Evolutionary conservation across 441 rosid genomes (phyloP), one percentile per base, ranked within the genome.

Genomic region (Jatropha multifida): DNA sequence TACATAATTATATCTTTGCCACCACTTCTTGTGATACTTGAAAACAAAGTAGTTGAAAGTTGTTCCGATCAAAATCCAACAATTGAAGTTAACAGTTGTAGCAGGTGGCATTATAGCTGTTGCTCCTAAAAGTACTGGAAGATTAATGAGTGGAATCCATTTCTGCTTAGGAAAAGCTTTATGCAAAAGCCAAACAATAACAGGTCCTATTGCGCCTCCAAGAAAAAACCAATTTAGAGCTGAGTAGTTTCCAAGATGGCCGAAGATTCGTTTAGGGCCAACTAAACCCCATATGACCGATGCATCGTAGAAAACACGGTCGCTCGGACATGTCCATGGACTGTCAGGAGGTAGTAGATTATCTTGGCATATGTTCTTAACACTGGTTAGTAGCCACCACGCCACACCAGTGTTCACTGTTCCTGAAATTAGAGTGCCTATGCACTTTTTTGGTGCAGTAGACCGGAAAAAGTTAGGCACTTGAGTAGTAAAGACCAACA

Each of bases 231-330:
- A 92, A 81, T 89, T 92, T 17, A 92, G 82, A 1, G 87, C 86
- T 4, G 83, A n/a, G 81, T 91, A 94, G 80, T 87, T 77, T 69
- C 97, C 94, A 4, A 65, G 69, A 6, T 69, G 1, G 38, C 98
- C 96, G 27, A 94, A 92, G 68, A 92, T 90, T 49, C 94, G 77
- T 46, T 32, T 86, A 0, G 97, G 97, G 70, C 98, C 98, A 2
- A 92, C 92, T 69, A 92, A 74, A 58, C 97, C 97, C 98, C 97
- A 92, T 64, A 94, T 85, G 38, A 92, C 94, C 2, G 97, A 92
- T 54, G 97, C 95, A 77, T 91, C 98, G 55, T 81, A 94, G 93
- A 90, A 89, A 4, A 91, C 97, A 11, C 88, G 81, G 76, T 90
- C 94, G 0, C 84, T 44, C 0, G 97, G 98, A 70, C 97, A 92